A percentile compares a stretch with the other conserved stretches of the same genome.
Evolutionary conservation across 352 stramenopile species (phyloP).

Genomic region (Aphanomyces astaci): DNA sequence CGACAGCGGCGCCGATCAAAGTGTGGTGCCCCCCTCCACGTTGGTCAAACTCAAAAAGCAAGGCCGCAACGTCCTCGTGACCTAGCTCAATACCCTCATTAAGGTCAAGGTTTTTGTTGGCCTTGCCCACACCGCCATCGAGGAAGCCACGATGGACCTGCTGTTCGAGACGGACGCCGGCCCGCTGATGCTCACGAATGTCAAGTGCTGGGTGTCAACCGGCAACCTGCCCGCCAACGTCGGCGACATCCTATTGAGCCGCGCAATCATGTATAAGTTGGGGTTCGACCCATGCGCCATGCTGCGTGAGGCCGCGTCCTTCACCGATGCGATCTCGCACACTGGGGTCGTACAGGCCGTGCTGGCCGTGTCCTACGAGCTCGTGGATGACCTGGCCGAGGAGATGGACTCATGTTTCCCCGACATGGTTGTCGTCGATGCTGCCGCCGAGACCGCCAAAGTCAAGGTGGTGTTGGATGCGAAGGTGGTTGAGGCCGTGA

Average conservation of each 20-base stretch:
- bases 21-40: neutral
- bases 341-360: neutral
- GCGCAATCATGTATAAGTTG: too few relatives aligned
- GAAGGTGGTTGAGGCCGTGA: neutral
- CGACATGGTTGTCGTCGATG: neutral
- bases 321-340: neutral
- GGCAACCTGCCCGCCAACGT: too few relatives aligned
- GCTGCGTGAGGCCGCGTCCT: neutral
- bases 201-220: conserved; percentile 8
- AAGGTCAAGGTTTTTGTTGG: neutral
- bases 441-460: neutral
- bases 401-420: neutral
- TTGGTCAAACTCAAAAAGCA: neutral
- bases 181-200: neutral
- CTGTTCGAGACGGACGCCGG: neutral
- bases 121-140: neutral
- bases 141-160: neutral
- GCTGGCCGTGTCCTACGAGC: neutral
- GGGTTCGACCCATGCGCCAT: neutral
- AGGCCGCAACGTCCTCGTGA: neutral
- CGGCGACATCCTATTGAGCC: too few relatives aligned
- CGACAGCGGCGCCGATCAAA: neutral
- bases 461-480: too few relatives aligned
- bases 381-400: neutral
- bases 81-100: neutral